Conservation (phyloP, 208 protist species). For the Acanthamoeba rhysodes region DNA sequence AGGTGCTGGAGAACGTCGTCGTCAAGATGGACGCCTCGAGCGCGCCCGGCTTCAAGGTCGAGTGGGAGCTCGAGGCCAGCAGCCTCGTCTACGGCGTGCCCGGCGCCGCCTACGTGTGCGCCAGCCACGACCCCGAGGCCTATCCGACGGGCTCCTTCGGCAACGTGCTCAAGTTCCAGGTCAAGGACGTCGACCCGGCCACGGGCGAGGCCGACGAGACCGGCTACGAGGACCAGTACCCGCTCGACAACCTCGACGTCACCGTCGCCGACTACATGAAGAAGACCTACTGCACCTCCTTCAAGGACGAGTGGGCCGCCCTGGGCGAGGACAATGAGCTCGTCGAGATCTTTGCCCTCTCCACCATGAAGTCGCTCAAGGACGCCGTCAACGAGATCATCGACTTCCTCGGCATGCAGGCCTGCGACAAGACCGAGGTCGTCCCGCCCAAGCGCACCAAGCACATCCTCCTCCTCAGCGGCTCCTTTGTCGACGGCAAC, state of each 20-base stretch:
- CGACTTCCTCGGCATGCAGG: conserved; percentile 86
- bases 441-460: conserved; percentile 60
- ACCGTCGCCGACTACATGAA: conserved; percentile 86
- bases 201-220: conserved; percentile 80
- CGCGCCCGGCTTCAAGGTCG: conserved; percentile 43
- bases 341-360: conserved; percentile 82
- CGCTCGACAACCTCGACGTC: conserved; percentile 86
- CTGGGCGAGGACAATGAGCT: conserved; percentile 78
- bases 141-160: conserved; percentile 78
- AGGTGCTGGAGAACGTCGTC: conserved; percentile 93
- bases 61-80: conserved; percentile 79
- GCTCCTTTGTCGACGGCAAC: conserved; percentile 78
- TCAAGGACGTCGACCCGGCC: conserved; percentile 86
- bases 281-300: conserved; percentile 74
- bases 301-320: conserved; percentile 83
- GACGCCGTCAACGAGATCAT: conserved; percentile 85
- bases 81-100: conserved; percentile 77
- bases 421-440: conserved; percentile 81
- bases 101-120: conserved; percentile 75
- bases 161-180: conserved; percentile 87
- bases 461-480: conserved; percentile 84
- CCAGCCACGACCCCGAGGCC: conserved; percentile 66
- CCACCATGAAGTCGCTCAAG: conserved; percentile 78
- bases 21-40: conserved; percentile 87
- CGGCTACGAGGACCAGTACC: conserved; percentile 89